Evolutionary conservation across 305 asterid genomes (phyloP).

Genomic region (Fraxinus albicans): DNA sequence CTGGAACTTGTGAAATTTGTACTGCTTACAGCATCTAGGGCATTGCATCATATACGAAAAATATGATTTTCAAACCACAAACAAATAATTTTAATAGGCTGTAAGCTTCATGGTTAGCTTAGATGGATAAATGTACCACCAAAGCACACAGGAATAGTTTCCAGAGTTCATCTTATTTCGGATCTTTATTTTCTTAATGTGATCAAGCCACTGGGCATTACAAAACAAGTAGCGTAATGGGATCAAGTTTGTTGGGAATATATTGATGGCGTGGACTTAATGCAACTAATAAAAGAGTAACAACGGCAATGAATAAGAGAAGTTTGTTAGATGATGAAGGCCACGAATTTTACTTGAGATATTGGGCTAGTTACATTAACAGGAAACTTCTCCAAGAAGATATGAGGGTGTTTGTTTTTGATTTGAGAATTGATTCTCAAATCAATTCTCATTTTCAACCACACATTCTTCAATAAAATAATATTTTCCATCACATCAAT

Average conservation of each 20-base stretch:
- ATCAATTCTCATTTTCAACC: too few species aligned
- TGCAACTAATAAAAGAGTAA: neutral
- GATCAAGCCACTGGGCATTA: neutral
- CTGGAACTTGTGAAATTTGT: neutral
- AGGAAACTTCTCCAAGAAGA: neutral
- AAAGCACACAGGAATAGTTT: neutral
- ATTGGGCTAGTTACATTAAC: neutral
- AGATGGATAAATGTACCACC: neutral
- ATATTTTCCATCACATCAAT: too few species aligned
- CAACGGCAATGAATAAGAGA: neutral
- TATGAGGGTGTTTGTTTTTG: neutral
- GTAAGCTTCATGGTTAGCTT: neutral
- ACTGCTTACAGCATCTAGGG: neutral
- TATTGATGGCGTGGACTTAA: neutral
- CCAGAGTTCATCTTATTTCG: neutral
- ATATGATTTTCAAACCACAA: neutral
- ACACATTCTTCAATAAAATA: too few species aligned
- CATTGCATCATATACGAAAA: neutral
- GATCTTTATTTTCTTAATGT: neutral
- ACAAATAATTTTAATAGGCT: neutral
- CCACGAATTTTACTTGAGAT: neutral
- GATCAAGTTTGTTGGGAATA: neutral
- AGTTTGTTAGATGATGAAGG: neutral
- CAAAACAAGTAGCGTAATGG: neutral
- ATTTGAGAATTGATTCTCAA: too few species aligned